Evolutionary conservation across 768 basidiomycete genomes (phyloP).

Genomic region (Tulasnella sp.): DNA sequence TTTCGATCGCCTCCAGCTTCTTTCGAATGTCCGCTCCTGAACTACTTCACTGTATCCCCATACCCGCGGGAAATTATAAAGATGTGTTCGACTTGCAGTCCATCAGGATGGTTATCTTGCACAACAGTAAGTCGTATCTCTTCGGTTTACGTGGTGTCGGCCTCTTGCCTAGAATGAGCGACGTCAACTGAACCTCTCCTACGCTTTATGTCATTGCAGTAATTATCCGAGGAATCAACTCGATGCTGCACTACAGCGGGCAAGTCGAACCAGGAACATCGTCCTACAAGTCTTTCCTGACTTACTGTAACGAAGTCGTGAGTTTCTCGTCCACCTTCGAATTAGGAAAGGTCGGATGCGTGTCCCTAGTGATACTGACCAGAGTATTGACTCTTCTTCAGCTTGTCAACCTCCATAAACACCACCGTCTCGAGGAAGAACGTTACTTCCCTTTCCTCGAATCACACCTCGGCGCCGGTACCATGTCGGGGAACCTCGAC

Average conservation of each 20-base stretch:
- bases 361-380: too few relatives aligned
- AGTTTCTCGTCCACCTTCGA: not conserved
- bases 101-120: constrained; percentile 19
- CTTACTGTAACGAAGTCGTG: constrained; percentile 13
- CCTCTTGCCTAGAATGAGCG: too few relatives aligned
- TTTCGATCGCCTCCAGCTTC: not conserved
- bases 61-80: constrained; percentile 5
- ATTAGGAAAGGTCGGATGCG: too few relatives aligned
- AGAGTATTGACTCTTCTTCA: not conserved
- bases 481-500: constrained; percentile 16
- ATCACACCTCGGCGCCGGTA: constrained; percentile 11
- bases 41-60: constrained; percentile 13
- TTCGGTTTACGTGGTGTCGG: too few relatives aligned
- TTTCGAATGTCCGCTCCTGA: not conserved
- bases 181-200: not conserved
- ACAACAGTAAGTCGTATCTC: constrained; percentile 12
- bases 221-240: constrained; percentile 17
- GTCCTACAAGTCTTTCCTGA: not conserved
- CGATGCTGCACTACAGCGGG: constrained; percentile 14
- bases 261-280: not conserved
- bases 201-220: not conserved
- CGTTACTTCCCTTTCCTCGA: constrained; percentile 24
- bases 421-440: constrained; percentile 19
- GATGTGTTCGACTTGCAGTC: constrained; percentile 22
- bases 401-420: constrained; percentile 8